Conservation (phyloP, 257 asterid species). For the Solanum neorickii region DNA sequence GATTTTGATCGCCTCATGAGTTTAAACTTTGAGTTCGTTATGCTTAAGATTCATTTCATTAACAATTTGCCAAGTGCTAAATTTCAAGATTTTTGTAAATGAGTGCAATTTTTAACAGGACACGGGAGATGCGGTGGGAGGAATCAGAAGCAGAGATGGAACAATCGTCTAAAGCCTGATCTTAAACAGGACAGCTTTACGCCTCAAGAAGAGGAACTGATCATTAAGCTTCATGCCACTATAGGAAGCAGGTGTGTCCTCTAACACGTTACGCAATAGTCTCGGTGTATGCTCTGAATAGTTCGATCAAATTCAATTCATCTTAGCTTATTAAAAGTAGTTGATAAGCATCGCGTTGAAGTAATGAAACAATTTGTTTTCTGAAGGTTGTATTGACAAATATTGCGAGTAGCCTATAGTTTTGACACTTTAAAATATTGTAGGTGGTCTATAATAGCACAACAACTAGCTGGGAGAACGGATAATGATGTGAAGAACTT, state of each 20-base stretch:
- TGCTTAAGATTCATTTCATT: not conserved
- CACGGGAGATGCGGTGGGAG: constrained; percentile 55
- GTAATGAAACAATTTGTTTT: not conserved
- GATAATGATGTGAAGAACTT: constrained; percentile 60
- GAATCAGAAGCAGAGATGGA: constrained; percentile 34
- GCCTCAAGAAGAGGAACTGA: constrained; percentile 74
- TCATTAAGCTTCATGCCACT: constrained; percentile 74
- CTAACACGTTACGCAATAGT: not conserved
- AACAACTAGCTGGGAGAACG: constrained; percentile 65
- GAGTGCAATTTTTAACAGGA: constrained; percentile 16
- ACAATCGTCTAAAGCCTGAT: constrained; percentile 20
- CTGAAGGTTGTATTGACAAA: not conserved
- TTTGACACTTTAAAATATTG: not conserved
- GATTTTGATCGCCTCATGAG: not conserved
- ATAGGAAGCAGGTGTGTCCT: constrained; percentile 76
- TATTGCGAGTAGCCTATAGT: not conserved
- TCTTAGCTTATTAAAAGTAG: not conserved
- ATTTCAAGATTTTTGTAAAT: not conserved
- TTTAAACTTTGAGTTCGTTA: not conserved
- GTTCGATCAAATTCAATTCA: not conserved
- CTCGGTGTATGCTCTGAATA: not conserved
- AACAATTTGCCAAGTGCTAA: not conserved
- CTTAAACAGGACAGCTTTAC: constrained; percentile 44
- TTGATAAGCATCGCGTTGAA: not conserved
- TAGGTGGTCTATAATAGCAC: constrained; percentile 90